These are phyloP conservation scores for Tulasnella sp. DNA, from an alignment of 768 basidiomycete genomes.

Conservation along the genomic window DNA sequence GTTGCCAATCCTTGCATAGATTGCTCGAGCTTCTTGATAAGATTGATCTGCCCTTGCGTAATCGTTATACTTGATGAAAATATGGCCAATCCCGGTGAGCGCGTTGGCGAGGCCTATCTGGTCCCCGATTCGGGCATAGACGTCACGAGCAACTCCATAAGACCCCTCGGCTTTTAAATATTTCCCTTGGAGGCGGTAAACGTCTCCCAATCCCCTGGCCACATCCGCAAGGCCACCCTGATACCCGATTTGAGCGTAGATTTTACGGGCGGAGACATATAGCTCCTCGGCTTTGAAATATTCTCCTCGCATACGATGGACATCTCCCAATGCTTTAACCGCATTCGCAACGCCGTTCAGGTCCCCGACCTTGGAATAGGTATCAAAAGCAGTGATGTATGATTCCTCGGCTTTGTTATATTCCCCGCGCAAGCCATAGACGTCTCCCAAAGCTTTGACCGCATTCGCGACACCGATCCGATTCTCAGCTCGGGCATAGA, in stretches of 20 bases:
- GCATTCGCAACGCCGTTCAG: not conserved
- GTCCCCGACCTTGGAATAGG: not conserved
- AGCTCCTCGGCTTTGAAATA: not conserved
- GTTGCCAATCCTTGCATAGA: not conserved
- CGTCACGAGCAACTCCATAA: not conserved
- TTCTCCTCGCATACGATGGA: not conserved
- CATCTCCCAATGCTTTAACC: not conserved
- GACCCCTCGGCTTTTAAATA: not conserved
- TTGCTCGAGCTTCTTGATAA: not conserved
- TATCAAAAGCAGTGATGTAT: not conserved
- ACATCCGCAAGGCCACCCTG: too few species aligned
- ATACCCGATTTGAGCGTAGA: not conserved
- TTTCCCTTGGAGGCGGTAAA: not conserved
- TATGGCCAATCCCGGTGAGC: not conserved
- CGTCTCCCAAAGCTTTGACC: not conserved
- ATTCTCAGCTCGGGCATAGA: not conserved
- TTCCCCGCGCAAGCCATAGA: not conserved
- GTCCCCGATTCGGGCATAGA: too few species aligned
- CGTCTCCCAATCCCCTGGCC: not conserved
- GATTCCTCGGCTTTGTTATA: not conserved
- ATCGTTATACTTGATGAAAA: not conserved
- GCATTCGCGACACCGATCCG: not conserved
- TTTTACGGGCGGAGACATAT: not conserved
- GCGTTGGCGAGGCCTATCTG: not conserved
- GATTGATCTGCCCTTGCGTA: not conserved